Evolutionary conservation across 176 grass and related monocot genomes (phyloP).

Genomic region (Lolium multiflorum): DNA sequence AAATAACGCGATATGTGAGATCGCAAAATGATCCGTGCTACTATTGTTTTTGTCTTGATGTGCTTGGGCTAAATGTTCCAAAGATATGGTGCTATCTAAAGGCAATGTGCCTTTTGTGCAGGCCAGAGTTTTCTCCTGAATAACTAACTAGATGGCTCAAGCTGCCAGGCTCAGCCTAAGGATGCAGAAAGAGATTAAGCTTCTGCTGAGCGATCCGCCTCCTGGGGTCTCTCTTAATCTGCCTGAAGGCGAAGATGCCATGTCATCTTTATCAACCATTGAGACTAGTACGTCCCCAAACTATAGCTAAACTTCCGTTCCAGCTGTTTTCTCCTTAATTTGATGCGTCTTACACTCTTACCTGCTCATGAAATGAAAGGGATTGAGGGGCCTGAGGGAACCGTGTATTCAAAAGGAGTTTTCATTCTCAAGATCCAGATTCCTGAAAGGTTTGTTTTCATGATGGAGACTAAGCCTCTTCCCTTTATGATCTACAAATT

Average conservation of each 20-base stretch:
- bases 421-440: slow-evolving; percentile 90
- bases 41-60: neutral
- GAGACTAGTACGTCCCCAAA: slow-evolving; percentile 60
- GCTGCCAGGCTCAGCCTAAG: slow-evolving; percentile 73
- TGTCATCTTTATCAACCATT: slow-evolving; percentile 59
- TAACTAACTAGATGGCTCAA: slow-evolving; percentile 61
- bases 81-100: slow-evolving; percentile 1
- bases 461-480: slow-evolving; percentile 2
- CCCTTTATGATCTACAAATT: neutral
- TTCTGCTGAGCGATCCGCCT: slow-evolving; percentile 74
- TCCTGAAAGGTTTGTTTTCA: slow-evolving; percentile 67
- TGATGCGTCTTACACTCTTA: slow-evolving; percentile 39
- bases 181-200: slow-evolving; percentile 95
- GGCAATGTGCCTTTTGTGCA: slow-evolving; percentile 21
- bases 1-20: neutral
- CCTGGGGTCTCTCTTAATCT: slow-evolving; percentile 82
- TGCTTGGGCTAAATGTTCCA: neutral
- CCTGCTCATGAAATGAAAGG: slow-evolving; percentile 44
- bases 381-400: slow-evolving; percentile 75
- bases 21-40: neutral
- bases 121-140: slow-evolving; percentile 7
- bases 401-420: slow-evolving; percentile 78
- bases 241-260: slow-evolving; percentile 50
- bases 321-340: slow-evolving; percentile 7
- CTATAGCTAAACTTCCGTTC: neutral